These are phyloP conservation scores for Solanum pinnatisectum DNA, from an alignment of 257 asterid species.

Conservation along the genomic window DNA sequence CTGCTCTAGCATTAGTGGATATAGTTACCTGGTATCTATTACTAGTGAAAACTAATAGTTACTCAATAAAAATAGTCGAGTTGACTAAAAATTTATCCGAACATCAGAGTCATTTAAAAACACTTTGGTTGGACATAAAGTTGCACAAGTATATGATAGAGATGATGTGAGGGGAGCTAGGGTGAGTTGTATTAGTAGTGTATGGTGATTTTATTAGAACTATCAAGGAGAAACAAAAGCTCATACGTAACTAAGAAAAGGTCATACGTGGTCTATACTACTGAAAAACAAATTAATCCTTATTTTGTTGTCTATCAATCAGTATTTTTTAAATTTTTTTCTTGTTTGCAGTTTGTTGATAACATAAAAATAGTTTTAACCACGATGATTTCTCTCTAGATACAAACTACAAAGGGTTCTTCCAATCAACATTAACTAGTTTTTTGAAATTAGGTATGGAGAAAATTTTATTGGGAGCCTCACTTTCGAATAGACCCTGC, in stretches of 20 bases:
- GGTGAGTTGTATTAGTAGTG: background rate
- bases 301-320: background rate
- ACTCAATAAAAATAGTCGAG: no score
- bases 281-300: background rate
- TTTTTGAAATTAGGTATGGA: background rate
- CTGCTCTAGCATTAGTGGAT: background rate
- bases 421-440: background rate
- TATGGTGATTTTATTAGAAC: background rate
- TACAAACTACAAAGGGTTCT: background rate
- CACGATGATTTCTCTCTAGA: background rate
- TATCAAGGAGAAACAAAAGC: background rate
- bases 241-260: background rate
- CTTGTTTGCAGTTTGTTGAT: background rate
- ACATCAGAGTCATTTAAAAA: background rate
- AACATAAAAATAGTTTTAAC: background rate
- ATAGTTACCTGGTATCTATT: no score
- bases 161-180: background rate
- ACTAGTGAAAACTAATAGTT: accelerated
- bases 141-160: background rate
- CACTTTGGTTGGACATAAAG: background rate
- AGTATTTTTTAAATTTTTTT: background rate
- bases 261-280: background rate
- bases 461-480: background rate
- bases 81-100: background rate
- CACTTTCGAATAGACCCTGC: background rate